Base-by-base conservation (phyloP, 2,329 filamentous ascomycete genomes). In the Fusarium incarnatum region DNA sequence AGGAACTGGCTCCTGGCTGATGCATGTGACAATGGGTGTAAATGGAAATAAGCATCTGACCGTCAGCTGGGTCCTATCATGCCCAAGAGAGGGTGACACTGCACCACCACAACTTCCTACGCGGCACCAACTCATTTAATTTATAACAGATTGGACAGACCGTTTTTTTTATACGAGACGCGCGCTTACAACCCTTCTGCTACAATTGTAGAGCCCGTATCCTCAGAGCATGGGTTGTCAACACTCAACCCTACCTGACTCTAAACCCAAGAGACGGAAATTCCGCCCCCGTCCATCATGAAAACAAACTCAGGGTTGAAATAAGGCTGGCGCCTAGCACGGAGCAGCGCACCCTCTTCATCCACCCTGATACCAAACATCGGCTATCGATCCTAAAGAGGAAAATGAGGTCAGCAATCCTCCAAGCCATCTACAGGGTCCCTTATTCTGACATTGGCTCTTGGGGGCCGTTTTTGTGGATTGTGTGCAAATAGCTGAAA, bases 241-340 rank as follows among this genome's bases (percentile, higher is more conserved):
- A 7, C 15, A 10, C 20, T 27, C 5, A 18, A 7, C 4, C 9
- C 23, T 1, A 18, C 16, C 7, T 4, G 3, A 42, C 3, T 4
- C 7, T 2, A 2, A 15, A 22, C 10, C 3, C 1, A 15, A 15
- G 9, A 15, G 8, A 18, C 10, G 13, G 23, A 13, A 20, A 9
- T 6, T 28, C 27, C 11, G 16, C 15, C 23, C 25, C 41, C 20
- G 9, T 48, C 15, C 6, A 32, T 30, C 32, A 12, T 4, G 8
- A 11, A 15, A n/a, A 30, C 9, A 1, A 22, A 5, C 12, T 47
- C n/a, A 40, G n/a, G 15, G 13, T 64, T 42, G 22, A 50, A 59
- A 65, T 23, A 53, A 66, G 47, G 42, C 63, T 66, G 47, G 61
- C 55, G 63, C 42, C 41, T 28, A 15, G 28, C 13, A 27, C 11